phyloP scores from a whole-genome alignment of 306 rosid genomes.

The Vachellia pachyceras region DNA sequence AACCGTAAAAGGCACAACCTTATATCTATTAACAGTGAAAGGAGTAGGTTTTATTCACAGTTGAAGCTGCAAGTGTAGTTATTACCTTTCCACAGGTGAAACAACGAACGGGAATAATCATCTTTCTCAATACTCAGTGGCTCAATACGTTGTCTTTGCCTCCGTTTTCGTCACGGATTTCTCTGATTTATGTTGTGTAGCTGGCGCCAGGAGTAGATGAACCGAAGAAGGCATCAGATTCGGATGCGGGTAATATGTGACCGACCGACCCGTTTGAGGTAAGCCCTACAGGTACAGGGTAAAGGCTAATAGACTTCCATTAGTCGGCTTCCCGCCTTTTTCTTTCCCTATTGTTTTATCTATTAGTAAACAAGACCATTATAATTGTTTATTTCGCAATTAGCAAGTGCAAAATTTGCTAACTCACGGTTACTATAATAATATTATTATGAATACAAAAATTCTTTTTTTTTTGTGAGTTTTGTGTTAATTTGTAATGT shows the following conservation, averaged over 20 bases:
- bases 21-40: neutral
- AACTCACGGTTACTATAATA: too few species aligned
- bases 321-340: neutral
- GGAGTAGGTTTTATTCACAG: too few species aligned
- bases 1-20: neutral
- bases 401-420: too few species aligned
- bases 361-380: too few species aligned
- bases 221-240: neutral
- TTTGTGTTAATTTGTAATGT: too few species aligned
- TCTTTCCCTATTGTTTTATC: too few species aligned
- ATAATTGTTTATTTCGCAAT: too few species aligned
- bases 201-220: neutral
- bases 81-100: conserved; percentile 73
- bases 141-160: neutral
- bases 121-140: conserved; percentile 27
- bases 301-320: too few species aligned
- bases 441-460: too few species aligned
- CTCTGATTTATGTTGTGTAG: neutral
- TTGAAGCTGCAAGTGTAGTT: neutral
- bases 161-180: neutral
- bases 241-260: too few species aligned
- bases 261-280: neutral
- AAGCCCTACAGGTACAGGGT: neutral
- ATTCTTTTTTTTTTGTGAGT: too few species aligned
- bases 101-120: conserved; percentile 75